A percentile compares a stretch with the other conserved stretches of the same genome.
These are phyloP conservation scores for Dendrobium catenatum DNA, from an alignment of 106 monocot species.

Conservation along the genomic window DNA sequence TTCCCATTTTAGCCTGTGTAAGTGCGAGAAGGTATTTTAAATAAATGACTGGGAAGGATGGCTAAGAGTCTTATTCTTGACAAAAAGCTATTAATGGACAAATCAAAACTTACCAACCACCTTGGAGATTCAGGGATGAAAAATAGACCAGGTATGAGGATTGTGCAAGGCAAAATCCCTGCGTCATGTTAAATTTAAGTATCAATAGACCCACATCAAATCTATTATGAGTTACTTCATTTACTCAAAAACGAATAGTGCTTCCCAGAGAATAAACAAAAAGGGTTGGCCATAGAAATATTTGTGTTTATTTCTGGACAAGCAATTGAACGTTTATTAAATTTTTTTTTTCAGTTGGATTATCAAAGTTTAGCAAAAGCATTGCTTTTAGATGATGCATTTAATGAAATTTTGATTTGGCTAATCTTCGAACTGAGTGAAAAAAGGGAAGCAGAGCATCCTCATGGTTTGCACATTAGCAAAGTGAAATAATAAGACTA, in stretches of 20 bases:
- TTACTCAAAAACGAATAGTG: not conserved
- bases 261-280: not conserved
- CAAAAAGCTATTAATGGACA: not conserved
- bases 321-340: no score
- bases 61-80: not conserved
- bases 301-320: not conserved
- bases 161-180: slow-evolving; percentile 85
- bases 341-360: no score
- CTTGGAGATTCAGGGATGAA: slow-evolving; percentile 96
- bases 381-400: no score
- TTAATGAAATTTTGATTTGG: not conserved
- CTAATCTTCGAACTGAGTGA: not conserved
- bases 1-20: slow-evolving; percentile 84
- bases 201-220: not conserved
- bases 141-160: slow-evolving; percentile 84
- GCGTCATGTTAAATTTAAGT: slow-evolving; percentile 1
- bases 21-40: not conserved
- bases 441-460: not conserved
- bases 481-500: not conserved
- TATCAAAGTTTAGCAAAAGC: no score
- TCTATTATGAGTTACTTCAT: not conserved
- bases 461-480: not conserved
- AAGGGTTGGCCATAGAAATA: not conserved
- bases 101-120: slow-evolving; percentile 58
- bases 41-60: not conserved